phyloP scores from a whole-genome alignment of 2,329 filamentous ascomycete genomes.

The Microdochium nivale region DNA sequence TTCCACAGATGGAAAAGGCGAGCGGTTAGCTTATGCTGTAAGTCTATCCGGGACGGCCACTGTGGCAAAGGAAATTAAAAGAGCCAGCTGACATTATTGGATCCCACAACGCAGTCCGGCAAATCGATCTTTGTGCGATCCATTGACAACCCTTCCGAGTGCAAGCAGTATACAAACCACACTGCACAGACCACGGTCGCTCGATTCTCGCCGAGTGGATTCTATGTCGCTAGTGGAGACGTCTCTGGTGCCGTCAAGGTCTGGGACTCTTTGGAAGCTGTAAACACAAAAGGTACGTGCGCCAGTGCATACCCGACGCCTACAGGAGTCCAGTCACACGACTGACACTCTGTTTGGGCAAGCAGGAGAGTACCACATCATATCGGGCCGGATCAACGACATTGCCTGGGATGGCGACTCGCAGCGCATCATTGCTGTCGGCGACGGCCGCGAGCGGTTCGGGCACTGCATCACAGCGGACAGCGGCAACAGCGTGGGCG shows the following conservation, averaged over 20 bases:
- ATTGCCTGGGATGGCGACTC: slow-evolving; percentile 97
- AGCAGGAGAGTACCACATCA: slow-evolving; percentile 79
- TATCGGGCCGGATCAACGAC: slow-evolving; percentile 91
- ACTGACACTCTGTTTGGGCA: slow-evolving; percentile 5
- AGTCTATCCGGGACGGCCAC: slow-evolving; percentile 20
- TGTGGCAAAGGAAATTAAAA: too few relatives aligned
- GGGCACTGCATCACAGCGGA: slow-evolving; percentile 93
- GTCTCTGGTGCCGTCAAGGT: slow-evolving; percentile 75
- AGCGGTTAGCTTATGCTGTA: slow-evolving; percentile 89
- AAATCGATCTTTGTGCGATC: slow-evolving; percentile 95
- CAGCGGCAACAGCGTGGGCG: slow-evolving; percentile 91
- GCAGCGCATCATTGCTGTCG: slow-evolving; percentile 91
- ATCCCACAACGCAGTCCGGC: slow-evolving; percentile 53
- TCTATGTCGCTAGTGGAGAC: slow-evolving; percentile 91
- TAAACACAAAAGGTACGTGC: slow-evolving; percentile 62
- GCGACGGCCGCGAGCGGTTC: slow-evolving; percentile 87
- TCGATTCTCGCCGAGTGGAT: slow-evolving; percentile 87
- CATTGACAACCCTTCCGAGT: slow-evolving; percentile 78
- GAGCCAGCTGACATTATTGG: background rate
- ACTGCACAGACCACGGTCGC: slow-evolving; percentile 84
- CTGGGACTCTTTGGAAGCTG: slow-evolving; percentile 84
- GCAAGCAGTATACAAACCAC: slow-evolving; percentile 88
- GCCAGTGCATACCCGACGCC: background rate
- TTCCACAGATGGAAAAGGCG: slow-evolving; percentile 79
- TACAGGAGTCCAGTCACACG: background rate